A percentile compares a stretch with the other conserved stretches of the same genome.
These are phyloP conservation scores for Colletotrichum sojae DNA, from an alignment of 2,329 filamentous ascomycete genomes.

Conservation along the genomic window DNA sequence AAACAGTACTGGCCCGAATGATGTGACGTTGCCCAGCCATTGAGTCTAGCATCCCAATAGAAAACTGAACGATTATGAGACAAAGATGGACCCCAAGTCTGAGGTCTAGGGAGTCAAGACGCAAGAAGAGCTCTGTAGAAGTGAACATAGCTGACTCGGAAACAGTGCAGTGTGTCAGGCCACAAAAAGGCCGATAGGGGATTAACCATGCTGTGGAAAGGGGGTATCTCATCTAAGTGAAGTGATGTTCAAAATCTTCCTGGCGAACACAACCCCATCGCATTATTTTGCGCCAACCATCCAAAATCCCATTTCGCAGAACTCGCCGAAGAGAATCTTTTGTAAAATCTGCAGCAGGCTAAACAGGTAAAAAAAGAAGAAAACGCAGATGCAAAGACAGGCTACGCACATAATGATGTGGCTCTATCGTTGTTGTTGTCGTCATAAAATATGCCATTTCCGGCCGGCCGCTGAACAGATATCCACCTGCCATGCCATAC, in stretches of 20 bases:
- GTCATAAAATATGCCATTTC: conserved; percentile 4
- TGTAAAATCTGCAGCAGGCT: neutral
- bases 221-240: conserved; percentile 60
- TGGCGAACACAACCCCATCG: neutral
- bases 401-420: neutral
- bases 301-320: neutral
- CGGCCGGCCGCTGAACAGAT: neutral
- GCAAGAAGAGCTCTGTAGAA: conserved; percentile 10
- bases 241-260: conserved; percentile 44
- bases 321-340: no score
- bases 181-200: conserved; percentile 26
- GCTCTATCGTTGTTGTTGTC: neutral
- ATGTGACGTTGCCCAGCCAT: conserved; percentile 48
- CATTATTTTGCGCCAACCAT: neutral
- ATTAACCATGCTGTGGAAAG: conserved; percentile 40
- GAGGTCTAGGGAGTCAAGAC: neutral
- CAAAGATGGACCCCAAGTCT: neutral
- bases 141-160: conserved; percentile 13
- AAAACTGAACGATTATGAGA: neutral
- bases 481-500: neutral
- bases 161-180: conserved; percentile 14
- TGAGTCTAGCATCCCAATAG: conserved; percentile 43
- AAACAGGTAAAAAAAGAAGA: neutral
- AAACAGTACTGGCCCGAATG: conserved; percentile 66
- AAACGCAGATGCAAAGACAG: neutral